A percentile compares a stretch with the other conserved stretches of the same genome.
Conservation (phyloP, 163 green algal genomes). For the Coccomyxa subellipsoidea region DNA sequence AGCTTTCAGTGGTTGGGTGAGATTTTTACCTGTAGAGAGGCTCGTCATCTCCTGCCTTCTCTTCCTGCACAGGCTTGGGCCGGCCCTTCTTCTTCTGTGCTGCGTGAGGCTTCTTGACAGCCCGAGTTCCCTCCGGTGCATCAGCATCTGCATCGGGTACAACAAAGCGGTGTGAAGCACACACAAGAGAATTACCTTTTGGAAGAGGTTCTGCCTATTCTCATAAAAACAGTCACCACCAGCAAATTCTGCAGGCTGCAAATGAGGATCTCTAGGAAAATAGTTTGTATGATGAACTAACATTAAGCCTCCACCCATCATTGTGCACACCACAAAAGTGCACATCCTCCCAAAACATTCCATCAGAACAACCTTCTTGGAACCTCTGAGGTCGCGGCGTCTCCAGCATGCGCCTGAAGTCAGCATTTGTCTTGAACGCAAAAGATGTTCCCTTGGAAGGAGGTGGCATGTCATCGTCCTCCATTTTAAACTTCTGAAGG, state of each 20-base stretch:
- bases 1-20: too few relatives aligned
- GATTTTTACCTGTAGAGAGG: constrained; percentile 57
- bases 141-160: constrained; percentile 14
- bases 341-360: neutral
- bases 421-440: constrained; percentile 45
- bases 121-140: neutral
- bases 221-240: neutral
- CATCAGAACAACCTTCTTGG: neutral
- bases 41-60: constrained; percentile 34
- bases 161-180: too few relatives aligned
- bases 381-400: constrained; percentile 44
- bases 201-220: neutral
- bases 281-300: too few relatives aligned
- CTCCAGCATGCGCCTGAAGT: constrained; percentile 73
- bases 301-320: too few relatives aligned
- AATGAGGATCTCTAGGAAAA: too few relatives aligned
- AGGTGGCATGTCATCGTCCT: neutral
- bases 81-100: constrained; percentile 28
- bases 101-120: neutral
- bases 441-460: neutral
- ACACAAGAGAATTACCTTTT: constrained; percentile 5
- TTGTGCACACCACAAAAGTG: too few relatives aligned
- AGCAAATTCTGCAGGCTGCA: too few relatives aligned
- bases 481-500: neutral
- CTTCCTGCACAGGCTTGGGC: constrained; percentile 36